Base-by-base conservation (phyloP, 768 basidiomycete species). In the Mrakia gelida region DNA sequence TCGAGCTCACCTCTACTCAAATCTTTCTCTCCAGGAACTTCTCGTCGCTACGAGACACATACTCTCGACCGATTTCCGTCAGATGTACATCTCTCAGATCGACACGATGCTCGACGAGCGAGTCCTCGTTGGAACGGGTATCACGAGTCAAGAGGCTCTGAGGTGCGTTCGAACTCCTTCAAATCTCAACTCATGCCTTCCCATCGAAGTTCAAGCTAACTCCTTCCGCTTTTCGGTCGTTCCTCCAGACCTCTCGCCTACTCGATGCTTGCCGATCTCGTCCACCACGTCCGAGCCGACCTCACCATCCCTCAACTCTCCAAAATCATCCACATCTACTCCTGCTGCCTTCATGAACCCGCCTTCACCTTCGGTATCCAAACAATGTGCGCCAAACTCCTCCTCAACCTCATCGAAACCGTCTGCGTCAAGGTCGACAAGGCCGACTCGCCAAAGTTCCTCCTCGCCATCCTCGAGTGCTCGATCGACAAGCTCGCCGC, bases 31-130 rank as follows among this genome's bases (percentile, higher is more conserved):
- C 16, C 82, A 95, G 93, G 96, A 98, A 82, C 86, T 98, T 71
- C 90, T 96, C 86, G 91, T 96, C 18, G 94, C 95, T 16, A 91
- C 96, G 73, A 89, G 96, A 62, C 95, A 98, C 84, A 88, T 98
- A 30, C 88, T 95, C 80, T 90, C 89, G 23, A 91, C 91, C 21
- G 88, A 90, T 23, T 91, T 93, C 81, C 88, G 94, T 70, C 88
- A 90, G 61, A 91, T 91, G 23, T 89, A 98, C 71, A 86, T 96
- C 54, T 88, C 90, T 1, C 90, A 94, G 79, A 88, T 98, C 68
- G 93, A 96, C 84, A 92, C 93, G 81, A 88, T 99, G 28, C 89
- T 98, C 45, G 91, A 98, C 80, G 96, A 98, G 82, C 89, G 88
- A 62, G 93, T 98, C 21, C 86, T 99, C 9, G 87, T 98, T 45